These are phyloP conservation scores for Leccinum huronense DNA, from an alignment of 1,284 basidiomycete species.

Conservation along the genomic window DNA sequence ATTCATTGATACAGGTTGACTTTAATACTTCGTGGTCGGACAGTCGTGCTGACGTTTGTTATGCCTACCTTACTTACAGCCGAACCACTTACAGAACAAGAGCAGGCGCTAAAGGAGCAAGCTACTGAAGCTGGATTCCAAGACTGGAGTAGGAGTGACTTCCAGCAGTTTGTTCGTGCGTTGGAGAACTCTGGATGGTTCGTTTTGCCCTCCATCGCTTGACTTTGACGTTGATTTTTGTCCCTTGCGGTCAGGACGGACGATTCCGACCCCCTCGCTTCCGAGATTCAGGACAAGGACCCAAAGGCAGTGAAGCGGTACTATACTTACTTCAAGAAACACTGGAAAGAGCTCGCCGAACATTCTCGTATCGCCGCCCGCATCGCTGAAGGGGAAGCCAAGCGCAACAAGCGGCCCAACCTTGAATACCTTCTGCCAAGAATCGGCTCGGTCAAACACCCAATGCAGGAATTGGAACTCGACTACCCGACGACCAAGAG, in stretches of 20 bases:
- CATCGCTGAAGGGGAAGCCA: conserved; percentile 82
- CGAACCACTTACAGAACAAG: conserved; percentile 85
- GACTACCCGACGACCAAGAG: conserved; percentile 95
- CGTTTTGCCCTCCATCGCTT: conserved; percentile 22
- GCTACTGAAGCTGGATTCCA: conserved; percentile 82
- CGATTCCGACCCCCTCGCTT: conserved; percentile 73
- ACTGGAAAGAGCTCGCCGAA: conserved; percentile 80
- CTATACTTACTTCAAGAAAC: conserved; percentile 85
- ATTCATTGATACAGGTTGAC: conserved; percentile 75
- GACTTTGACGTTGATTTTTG: background rate
- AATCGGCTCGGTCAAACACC: conserved; percentile 83
- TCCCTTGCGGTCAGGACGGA: conserved; percentile 58
- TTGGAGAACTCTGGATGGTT: conserved; percentile 88
- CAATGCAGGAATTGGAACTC: conserved; percentile 94
- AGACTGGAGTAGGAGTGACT: conserved; percentile 91
- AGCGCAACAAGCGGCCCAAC: conserved; percentile 83
- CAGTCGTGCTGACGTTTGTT: background rate
- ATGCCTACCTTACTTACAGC: conserved; percentile 44
- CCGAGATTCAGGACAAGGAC: conserved; percentile 86
- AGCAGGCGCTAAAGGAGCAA: conserved; percentile 76
- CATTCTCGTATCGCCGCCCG: conserved; percentile 79
- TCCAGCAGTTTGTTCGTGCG: conserved; percentile 86
- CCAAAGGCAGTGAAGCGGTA: conserved; percentile 81
- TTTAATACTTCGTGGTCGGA: background rate
- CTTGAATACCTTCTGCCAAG: conserved; percentile 74